Percentiles rank a stretch among this genome's conserved stretches.
Evolutionary conservation across 2,329 filamentous ascomycete genomes (phyloP).

Genomic region (Microcyclospora pomicola): DNA sequence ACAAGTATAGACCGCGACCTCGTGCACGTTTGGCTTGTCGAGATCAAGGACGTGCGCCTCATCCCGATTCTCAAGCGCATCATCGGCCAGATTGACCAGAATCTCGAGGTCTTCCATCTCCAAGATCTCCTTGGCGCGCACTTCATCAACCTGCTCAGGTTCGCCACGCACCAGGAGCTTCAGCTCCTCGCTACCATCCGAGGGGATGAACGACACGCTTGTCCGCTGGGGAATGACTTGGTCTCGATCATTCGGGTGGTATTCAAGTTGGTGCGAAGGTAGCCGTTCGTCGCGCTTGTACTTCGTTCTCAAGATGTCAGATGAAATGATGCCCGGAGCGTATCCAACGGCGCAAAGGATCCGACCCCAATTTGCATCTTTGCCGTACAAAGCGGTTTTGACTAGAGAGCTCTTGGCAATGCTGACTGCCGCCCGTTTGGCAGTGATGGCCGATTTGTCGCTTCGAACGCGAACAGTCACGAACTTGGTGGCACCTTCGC

Average conservation of each 20-base stretch:
- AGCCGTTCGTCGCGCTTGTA: not conserved
- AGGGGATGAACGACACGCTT: constrained; percentile 64
- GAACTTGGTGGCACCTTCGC: constrained; percentile 96
- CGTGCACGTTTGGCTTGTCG: constrained; percentile 14
- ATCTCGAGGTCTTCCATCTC: constrained; percentile 70
- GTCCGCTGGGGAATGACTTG: constrained; percentile 57
- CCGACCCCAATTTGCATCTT: constrained; percentile 96
- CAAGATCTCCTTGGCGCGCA: constrained; percentile 61
- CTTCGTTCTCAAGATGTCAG: constrained; percentile 10
- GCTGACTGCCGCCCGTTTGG: constrained; percentile 66
- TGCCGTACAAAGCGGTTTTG: constrained; percentile 93
- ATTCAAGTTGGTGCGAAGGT: constrained; percentile 9
- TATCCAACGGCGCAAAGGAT: constrained; percentile 93
- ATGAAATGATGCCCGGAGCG: constrained; percentile 40
- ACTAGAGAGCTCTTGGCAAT: constrained; percentile 88
- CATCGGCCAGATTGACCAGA: constrained; percentile 56
- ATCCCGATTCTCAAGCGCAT: constrained; percentile 12
- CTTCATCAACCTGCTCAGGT: constrained; percentile 66
- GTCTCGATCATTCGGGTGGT: no score
- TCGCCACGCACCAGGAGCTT: constrained; percentile 67
- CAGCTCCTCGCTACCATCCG: constrained; percentile 62
- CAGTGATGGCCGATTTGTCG: constrained; percentile 27
- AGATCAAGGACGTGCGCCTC: no score
- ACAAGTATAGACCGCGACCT: constrained; percentile 70
- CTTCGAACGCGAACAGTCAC: constrained; percentile 66